Conservation (phyloP, 768 basidiomycete species). For the Lactarius psammicola region DNA sequence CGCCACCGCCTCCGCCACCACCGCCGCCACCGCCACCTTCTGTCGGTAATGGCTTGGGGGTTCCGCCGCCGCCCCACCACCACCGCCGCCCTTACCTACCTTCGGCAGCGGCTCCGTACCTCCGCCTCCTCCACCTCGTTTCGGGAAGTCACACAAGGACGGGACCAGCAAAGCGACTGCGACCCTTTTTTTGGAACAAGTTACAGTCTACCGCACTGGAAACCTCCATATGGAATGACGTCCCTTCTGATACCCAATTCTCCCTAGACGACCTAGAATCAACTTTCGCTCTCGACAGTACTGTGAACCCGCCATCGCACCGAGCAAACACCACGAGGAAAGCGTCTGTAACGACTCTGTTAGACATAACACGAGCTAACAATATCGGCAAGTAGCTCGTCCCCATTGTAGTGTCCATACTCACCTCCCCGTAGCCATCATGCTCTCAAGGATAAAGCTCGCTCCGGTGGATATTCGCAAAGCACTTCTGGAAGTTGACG, state of each 20-base stretch:
- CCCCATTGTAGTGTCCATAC: neutral
- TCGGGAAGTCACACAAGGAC: conserved; percentile 36
- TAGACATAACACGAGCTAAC: conserved; percentile 81
- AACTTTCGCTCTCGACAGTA: conserved; percentile 62
- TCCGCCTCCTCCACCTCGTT: conserved; percentile 30
- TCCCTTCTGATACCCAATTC: conserved; percentile 44
- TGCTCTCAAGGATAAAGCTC: conserved; percentile 76
- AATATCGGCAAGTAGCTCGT: conserved; percentile 60
- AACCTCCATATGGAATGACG: conserved; percentile 71
- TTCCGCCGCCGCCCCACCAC: conserved; percentile 3
- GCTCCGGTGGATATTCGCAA: conserved; percentile 61
- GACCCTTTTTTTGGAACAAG: conserved; percentile 94
- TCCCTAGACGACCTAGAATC: conserved; percentile 70
- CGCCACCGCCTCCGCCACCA: neutral
- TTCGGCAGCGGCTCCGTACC: conserved; percentile 5
- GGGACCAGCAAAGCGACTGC: conserved; percentile 58
- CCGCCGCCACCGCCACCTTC: conserved; percentile 9
- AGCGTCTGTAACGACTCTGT: conserved; percentile 63
- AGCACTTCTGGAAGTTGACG: conserved; percentile 72
- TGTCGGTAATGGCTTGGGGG: neutral
- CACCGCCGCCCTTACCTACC: conserved; percentile 3
- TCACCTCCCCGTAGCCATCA: conserved; percentile 57
- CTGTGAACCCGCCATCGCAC: conserved; percentile 44
- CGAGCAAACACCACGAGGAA: conserved; percentile 46
- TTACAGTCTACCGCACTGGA: conserved; percentile 43